Base-by-base conservation (phyloP, 2,329 filamentous ascomycete species). In the Parastagonospora avenae region DNA sequence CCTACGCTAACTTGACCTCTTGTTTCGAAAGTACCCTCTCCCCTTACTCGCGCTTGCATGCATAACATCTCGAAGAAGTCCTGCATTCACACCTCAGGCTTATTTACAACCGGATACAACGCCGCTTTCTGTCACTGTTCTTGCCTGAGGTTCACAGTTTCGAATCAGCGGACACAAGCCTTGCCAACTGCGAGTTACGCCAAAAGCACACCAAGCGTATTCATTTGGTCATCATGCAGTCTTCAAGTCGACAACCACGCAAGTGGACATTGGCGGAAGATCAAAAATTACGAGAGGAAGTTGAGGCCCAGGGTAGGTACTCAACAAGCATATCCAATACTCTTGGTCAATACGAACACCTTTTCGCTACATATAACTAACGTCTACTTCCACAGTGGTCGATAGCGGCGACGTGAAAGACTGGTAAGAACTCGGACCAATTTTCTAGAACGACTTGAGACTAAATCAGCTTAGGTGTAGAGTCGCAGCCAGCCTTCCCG, bases 401-500 rank as follows among this genome's bases (percentile, higher is more conserved):
- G 59, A 55, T 44, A 33, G 35, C 31, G 59, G 59, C 31, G 59
- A 60, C 36, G 58, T 67, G 16, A 69, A 60, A 52, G 66, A 70
- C 42, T 74, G 72, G 60, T 63, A 53, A 11, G 55, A 33, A 33
- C n/a, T n/a, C n/a, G n/a, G n/a, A n/a, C n/a, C n/a, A n/a, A 39
- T 19, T 11, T 15, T 19, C 48, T 60, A 37, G 59, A 32, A 14
- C 7, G 5, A 24, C 3, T 24, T 5, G 19, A 24, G 19, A 24
- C 19, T 24, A 24, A 24, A 5, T n/a, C n/a, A 12, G 11, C 15
- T 24, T 29, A 61, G 66, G 74, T 75, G 72, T 47, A 63, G 60
- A 39, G 69, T 78, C 36, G 74, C 76, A 10, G 50, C 60, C 5
- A 64, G 62, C 24, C 68, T 78, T 1, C 74, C 74, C 2, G 71